Evolutionary conservation across 805 yeast genomes (phyloP).

Genomic region (Candida nemodendra): DNA sequence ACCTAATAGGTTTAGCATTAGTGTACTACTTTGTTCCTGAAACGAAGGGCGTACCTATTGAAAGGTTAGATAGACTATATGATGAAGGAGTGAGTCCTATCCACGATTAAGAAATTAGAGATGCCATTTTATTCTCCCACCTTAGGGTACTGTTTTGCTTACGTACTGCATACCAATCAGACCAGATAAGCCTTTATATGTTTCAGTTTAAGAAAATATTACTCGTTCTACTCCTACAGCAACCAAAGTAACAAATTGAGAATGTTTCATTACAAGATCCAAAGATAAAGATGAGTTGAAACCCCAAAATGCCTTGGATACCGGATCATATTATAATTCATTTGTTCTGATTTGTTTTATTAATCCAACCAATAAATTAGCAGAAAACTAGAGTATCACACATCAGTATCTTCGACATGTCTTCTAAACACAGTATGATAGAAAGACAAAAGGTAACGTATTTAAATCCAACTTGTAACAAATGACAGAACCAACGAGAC

Average conservation of each 20-base stretch:
- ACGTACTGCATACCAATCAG: too few species aligned
- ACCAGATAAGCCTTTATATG: too few species aligned
- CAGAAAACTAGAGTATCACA: slow-evolving; percentile 8
- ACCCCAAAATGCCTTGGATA: not conserved
- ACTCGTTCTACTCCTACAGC: not conserved
- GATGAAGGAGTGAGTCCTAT: too few species aligned
- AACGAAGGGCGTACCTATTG: slow-evolving; percentile 26
- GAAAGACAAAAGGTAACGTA: slow-evolving; percentile 7
- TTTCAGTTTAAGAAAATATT: too few species aligned
- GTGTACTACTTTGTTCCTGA: slow-evolving; percentile 34
- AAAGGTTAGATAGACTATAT: slow-evolving; percentile 25
- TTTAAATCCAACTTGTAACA: slow-evolving; percentile 7
- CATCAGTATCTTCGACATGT: slow-evolving; percentile 6
- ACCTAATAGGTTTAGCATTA: slow-evolving; percentile 23
- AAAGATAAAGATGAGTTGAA: not conserved
- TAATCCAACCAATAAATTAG: slow-evolving; percentile 8
- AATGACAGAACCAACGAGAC: not conserved
- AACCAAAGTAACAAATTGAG: not conserved
- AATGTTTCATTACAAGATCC: slow-evolving; percentile 5
- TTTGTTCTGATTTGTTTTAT: slow-evolving; percentile 7
- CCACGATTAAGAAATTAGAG: slow-evolving; percentile 3
- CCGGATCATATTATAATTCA: slow-evolving; percentile 2
- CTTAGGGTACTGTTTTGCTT: too few species aligned
- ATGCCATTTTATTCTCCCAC: slow-evolving; percentile 7
- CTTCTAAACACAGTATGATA: slow-evolving; percentile 5